Conservation (phyloP, 257 asterid species). For the Thymus quinquecostatus region DNA sequence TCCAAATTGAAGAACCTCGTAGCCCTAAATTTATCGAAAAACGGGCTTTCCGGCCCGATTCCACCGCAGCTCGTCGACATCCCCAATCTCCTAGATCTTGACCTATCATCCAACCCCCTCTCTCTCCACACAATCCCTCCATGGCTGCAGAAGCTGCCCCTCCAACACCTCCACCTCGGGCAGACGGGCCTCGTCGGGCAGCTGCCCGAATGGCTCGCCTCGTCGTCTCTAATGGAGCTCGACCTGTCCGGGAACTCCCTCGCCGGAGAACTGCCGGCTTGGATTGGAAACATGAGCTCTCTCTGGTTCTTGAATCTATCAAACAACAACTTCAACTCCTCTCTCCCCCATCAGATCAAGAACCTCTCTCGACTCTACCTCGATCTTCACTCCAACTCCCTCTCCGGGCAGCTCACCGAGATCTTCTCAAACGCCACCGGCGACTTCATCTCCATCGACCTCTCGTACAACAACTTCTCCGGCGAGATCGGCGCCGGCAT, state of each 20-base stretch:
- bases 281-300: conserved; percentile 69
- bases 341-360: conserved; percentile 47
- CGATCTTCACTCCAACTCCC: conserved; percentile 66
- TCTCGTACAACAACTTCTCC: conserved; percentile 53
- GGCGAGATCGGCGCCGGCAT: conserved; percentile 44
- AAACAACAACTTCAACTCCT: conserved; percentile 48
- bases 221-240: conserved; percentile 45
- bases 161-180: conserved; percentile 44
- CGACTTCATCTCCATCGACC: conserved; percentile 48
- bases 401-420: conserved; percentile 45
- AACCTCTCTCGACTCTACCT: conserved; percentile 46
- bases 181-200: conserved; percentile 60
- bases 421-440: conserved; percentile 50
- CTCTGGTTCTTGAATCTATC: conserved; percentile 58
- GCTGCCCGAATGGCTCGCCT: conserved; percentile 56
- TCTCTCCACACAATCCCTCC: conserved; percentile 43
- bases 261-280: conserved; percentile 55
- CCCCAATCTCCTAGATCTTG: conserved; percentile 41
- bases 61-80: conserved; percentile 47
- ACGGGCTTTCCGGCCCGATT: conserved; percentile 50
- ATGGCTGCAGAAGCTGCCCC: conserved; percentile 43
- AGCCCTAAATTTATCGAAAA: conserved; percentile 55
- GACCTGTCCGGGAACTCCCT: conserved; percentile 65
- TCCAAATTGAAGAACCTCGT: conserved; percentile 47
- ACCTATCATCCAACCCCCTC: conserved; percentile 68